Percentiles rank a stretch among this genome's conserved stretches.
Conservation (phyloP, 306 rosid species). For the Rosa chinensis region DNA sequence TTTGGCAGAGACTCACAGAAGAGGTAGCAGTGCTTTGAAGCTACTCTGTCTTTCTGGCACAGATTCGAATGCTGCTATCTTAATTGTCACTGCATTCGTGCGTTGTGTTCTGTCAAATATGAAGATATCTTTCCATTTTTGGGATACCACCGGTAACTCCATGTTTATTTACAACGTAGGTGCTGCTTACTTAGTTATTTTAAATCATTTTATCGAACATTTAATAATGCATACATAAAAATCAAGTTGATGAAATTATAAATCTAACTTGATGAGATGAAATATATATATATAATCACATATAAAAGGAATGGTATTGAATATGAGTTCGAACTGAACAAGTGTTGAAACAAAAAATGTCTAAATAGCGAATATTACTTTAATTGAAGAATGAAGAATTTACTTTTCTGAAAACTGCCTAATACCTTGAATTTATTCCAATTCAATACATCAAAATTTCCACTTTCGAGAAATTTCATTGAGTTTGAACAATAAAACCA, state of each 20-base stretch:
- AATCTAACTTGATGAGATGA: no score
- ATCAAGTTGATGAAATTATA: not conserved
- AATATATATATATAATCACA: no score
- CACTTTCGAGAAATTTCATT: not conserved
- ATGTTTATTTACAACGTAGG: no score
- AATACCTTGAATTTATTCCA: not conserved
- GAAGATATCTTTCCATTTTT: not conserved
- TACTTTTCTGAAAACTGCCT: not conserved
- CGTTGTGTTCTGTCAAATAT: slow-evolving; percentile 5
- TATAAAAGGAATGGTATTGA: not conserved
- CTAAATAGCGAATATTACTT: not conserved
- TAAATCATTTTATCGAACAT: not conserved
- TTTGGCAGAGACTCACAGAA: slow-evolving; percentile 18
- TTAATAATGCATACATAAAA: no score
- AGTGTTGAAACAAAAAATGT: not conserved
- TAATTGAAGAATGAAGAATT: not conserved
- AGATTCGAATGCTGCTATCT: slow-evolving; percentile 16
- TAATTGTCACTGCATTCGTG: slow-evolving; percentile 33
- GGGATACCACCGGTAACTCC: not conserved
- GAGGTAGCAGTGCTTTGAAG: slow-evolving; percentile 4
- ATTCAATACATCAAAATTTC: not conserved
- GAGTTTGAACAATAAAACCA: not conserved
- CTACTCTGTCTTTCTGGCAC: slow-evolving; percentile 11
- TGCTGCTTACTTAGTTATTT: no score
- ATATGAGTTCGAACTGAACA: not conserved